Conservation (phyloP, 2,329 filamentous ascomycete genomes). For the Keithomyces neogunnii region DNA sequence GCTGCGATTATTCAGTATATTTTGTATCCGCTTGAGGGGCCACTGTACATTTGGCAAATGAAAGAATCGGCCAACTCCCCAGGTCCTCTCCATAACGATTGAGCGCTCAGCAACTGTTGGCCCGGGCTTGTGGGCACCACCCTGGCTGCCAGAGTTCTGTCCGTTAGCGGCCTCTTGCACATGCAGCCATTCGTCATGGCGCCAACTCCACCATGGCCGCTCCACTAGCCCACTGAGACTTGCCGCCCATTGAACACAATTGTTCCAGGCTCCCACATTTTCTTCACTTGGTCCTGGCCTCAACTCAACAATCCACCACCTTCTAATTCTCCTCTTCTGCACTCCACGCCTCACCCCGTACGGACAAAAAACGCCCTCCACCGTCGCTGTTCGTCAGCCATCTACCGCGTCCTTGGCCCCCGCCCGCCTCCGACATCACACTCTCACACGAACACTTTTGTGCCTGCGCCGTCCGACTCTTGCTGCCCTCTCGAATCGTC, state of each 20-base stretch:
- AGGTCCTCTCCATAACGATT: no score
- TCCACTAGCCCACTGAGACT: background rate
- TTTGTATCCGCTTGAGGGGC: no score
- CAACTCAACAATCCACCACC: conserved; percentile 3
- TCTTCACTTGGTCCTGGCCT: background rate
- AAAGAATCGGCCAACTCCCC: no score
- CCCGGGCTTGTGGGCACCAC: no score
- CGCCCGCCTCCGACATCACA: background rate
- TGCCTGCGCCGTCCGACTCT: conserved; percentile 8
- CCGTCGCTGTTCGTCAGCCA: background rate
- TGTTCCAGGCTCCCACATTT: background rate
- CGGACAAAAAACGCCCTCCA: background rate
- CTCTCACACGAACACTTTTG: background rate
- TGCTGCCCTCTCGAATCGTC: conserved; percentile 24
- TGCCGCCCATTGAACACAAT: no score
- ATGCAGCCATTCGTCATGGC: background rate
- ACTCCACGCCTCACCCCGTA: background rate
- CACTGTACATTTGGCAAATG: no score
- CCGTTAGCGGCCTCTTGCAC: no score
- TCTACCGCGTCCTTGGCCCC: background rate
- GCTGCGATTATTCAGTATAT: no score
- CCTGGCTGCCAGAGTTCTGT: no score
- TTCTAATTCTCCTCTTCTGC: background rate
- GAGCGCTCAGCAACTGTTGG: no score
- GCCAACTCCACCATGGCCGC: background rate